These are phyloP conservation scores for Phaffia tasmanica DNA, from an alignment of 768 basidiomycete genomes.

Conservation along the genomic window DNA sequence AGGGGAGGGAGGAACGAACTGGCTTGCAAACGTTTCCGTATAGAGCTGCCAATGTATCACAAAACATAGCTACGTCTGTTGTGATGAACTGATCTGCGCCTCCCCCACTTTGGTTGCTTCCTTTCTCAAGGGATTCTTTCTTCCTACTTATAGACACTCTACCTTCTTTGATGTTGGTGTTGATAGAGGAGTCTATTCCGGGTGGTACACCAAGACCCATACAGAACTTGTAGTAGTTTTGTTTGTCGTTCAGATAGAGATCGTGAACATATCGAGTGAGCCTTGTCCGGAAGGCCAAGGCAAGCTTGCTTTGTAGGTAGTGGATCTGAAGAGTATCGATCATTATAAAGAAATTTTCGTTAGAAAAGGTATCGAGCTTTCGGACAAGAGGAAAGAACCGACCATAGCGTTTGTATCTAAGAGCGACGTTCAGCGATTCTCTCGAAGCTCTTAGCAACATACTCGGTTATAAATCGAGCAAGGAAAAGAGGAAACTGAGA, in stretches of 20 bases:
- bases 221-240: slow-evolving; percentile 41
- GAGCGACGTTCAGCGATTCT: no score
- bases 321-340: slow-evolving; percentile 51
- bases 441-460: no score
- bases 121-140: slow-evolving; percentile 1
- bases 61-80: slow-evolving; percentile 80
- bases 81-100: slow-evolving; percentile 48
- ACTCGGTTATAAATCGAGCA: neutral
- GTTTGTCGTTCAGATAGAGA: slow-evolving; percentile 55
- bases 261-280: slow-evolving; percentile 85
- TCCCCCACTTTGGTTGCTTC: slow-evolving; percentile 4
- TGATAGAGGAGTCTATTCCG: slow-evolving; percentile 11
- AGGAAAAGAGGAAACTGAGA: neutral
- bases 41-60: slow-evolving; percentile 68
- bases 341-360: neutral
- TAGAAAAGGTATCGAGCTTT: neutral
- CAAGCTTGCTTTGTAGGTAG: slow-evolving; percentile 74
- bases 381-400: slow-evolving; percentile 5
- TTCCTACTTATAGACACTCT: slow-evolving; percentile 18
- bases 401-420: slow-evolving; percentile 83
- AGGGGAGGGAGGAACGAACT: slow-evolving; percentile 29
- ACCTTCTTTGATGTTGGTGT: slow-evolving; percentile 23
- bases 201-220: slow-evolving; percentile 32
- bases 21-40: slow-evolving; percentile 94
- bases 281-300: slow-evolving; percentile 69